Conservation (phyloP, 169 alveolate species). For the Plasmodium cynomolgi region DNA sequence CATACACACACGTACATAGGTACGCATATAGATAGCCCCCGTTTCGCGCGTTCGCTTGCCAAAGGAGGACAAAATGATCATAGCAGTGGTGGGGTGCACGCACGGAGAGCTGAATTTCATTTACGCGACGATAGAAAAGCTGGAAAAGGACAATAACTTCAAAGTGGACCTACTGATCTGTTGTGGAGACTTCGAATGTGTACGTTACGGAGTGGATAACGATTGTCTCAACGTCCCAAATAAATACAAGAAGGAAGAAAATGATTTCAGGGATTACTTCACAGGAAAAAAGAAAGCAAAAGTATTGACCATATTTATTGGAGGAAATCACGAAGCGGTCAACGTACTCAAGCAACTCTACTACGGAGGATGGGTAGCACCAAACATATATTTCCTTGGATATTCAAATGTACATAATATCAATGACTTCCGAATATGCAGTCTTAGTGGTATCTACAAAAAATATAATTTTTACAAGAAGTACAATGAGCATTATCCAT, state of each 20-base stretch:
- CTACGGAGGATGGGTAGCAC: slow-evolving; percentile 99
- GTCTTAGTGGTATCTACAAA: slow-evolving; percentile 95
- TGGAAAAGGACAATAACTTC: slow-evolving; percentile 86
- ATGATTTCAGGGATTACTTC: slow-evolving; percentile 94
- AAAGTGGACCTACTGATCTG: slow-evolving; percentile 94
- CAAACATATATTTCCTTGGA: slow-evolving; percentile 97
- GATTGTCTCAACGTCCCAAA: slow-evolving; percentile 92
- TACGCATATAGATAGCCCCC: background rate
- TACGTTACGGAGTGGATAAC: slow-evolving; percentile 92
- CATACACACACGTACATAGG: background rate
- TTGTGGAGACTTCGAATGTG: slow-evolving; percentile 97
- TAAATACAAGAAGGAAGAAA: slow-evolving; percentile 90
- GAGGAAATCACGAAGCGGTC: slow-evolving; percentile 99
- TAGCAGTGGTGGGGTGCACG: slow-evolving; percentile 96
- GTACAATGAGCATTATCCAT: slow-evolving; percentile 92
- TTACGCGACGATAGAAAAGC: slow-evolving; percentile 82
- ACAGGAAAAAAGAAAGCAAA: slow-evolving; percentile 91
- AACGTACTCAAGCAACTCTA: slow-evolving; percentile 92
- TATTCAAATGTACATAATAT: slow-evolving; percentile 92
- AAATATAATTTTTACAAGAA: slow-evolving; percentile 80
- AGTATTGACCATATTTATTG: slow-evolving; percentile 94
- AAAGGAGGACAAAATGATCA: slow-evolving; percentile 75
- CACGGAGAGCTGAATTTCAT: slow-evolving; percentile 95
- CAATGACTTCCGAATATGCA: slow-evolving; percentile 93
- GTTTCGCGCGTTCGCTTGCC: background rate